Conservation (phyloP, 192 early-diverging fungal genomes). For the Umbelopsis sp. region DNA sequence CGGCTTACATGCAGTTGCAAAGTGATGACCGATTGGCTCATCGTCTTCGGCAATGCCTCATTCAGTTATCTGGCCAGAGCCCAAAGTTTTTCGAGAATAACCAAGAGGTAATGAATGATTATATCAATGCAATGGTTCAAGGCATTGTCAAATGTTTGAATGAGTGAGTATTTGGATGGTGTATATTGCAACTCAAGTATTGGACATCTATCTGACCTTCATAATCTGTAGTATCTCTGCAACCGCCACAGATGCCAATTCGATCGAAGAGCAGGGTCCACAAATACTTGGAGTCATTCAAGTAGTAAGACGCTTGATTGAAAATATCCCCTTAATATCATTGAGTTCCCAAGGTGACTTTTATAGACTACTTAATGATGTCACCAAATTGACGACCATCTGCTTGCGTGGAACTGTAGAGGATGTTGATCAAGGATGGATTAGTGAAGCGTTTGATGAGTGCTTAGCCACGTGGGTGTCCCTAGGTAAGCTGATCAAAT, state of each 20-base stretch:
- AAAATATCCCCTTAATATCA: slow-evolving; percentile 50
- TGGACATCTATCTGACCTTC: neutral
- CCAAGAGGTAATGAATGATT: slow-evolving; percentile 47
- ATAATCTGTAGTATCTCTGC: slow-evolving; percentile 32
- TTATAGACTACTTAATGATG: slow-evolving; percentile 59
- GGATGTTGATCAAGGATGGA: slow-evolving; percentile 53
- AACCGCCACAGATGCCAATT: slow-evolving; percentile 28
- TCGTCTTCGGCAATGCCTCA: slow-evolving; percentile 59
- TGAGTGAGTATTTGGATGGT: slow-evolving; percentile 43
- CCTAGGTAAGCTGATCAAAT: slow-evolving; percentile 43
- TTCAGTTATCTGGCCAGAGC: slow-evolving; percentile 64
- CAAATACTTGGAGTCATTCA: slow-evolving; percentile 52
- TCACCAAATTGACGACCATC: slow-evolving; percentile 56
- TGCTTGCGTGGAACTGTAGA: slow-evolving; percentile 45
- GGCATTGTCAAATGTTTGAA: slow-evolving; percentile 55
- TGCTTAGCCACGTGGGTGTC: slow-evolving; percentile 63
- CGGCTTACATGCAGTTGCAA: slow-evolving; percentile 52
- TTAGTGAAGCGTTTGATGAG: slow-evolving; percentile 63
- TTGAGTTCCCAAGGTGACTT: slow-evolving; percentile 57
- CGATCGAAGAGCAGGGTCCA: slow-evolving; percentile 40
- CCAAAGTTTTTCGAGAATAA: slow-evolving; percentile 55
- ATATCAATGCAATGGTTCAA: slow-evolving; percentile 56
- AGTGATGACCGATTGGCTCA: slow-evolving; percentile 52
- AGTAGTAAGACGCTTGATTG: slow-evolving; percentile 60
- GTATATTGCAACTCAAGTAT: neutral